These are phyloP conservation scores for Bryum argenteum DNA, from an alignment of 225 moss, liverwort and hornwort genomes.

Conservation along the genomic window DNA sequence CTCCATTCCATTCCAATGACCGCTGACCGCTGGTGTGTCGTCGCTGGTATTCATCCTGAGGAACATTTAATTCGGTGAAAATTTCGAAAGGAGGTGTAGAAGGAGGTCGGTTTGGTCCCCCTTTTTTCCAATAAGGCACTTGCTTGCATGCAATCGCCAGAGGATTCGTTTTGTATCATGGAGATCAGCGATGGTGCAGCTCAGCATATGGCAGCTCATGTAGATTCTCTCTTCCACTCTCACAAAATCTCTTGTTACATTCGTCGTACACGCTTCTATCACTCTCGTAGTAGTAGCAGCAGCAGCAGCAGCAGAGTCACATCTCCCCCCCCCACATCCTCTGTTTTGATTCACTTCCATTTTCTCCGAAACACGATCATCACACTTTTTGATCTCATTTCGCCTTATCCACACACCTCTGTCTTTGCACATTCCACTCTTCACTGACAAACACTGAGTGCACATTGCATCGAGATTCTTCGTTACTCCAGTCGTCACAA, in stretches of 20 bases:
- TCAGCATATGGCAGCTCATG: conserved; percentile 35
- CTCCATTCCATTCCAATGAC: conserved; percentile 40
- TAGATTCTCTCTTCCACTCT: conserved; percentile 11
- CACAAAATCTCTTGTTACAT: not conserved
- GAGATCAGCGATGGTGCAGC: conserved; percentile 24
- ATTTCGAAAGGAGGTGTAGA: conserved; percentile 37
- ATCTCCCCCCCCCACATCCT: not conserved
- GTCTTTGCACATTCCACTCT: no score
- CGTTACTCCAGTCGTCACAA: no score
- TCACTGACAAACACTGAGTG: no score
- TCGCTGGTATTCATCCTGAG: conserved; percentile 52
- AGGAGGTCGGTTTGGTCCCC: conserved; percentile 25
- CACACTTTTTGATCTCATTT: not conserved
- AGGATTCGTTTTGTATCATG: conserved; percentile 25
- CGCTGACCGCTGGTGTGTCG: conserved; percentile 44
- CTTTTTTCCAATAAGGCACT: conserved; percentile 36
- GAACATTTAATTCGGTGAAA: conserved; percentile 56
- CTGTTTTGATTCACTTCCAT: not conserved
- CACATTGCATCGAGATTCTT: no score
- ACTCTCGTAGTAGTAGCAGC: no score
- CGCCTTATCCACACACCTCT: no score
- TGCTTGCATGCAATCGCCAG: conserved; percentile 23
- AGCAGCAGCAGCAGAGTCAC: no score
- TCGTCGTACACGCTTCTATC: conserved; percentile 16
- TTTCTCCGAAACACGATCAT: not conserved